Evolutionary conservation across 2,329 filamentous ascomycete genomes (phyloP).

Genomic region (Xylariaceae sp.): DNA sequence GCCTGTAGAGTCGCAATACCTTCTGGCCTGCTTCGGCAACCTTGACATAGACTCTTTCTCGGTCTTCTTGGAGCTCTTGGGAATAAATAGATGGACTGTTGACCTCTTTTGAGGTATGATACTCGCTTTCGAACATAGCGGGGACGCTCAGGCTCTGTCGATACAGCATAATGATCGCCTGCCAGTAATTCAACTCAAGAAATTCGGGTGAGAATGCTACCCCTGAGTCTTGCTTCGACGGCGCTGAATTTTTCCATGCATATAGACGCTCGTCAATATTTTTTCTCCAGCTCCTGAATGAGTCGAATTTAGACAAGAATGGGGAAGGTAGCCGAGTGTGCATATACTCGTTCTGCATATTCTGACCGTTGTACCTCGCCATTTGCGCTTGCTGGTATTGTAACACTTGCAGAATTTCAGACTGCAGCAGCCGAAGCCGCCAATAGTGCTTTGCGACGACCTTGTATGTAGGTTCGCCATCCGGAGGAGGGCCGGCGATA

Average conservation of each 20-base stretch:
- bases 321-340: conserved; percentile 81
- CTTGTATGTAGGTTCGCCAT: conserved; percentile 80
- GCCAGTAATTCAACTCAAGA: conserved; percentile 95
- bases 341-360: conserved; percentile 73
- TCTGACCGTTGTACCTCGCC: conserved; percentile 69
- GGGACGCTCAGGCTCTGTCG: conserved; percentile 88
- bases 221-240: conserved; percentile 77
- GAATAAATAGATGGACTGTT: conserved; percentile 67
- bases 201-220: conserved; percentile 91
- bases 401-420: conserved; percentile 91
- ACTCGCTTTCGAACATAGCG: conserved; percentile 81
- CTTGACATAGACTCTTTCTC: conserved; percentile 91
- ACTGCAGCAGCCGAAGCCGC: conserved; percentile 84
- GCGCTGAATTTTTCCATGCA: conserved; percentile 86
- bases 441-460: conserved; percentile 92
- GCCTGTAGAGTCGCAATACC: conserved; percentile 87
- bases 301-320: conserved; percentile 82
- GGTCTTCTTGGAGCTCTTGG: conserved; percentile 75
- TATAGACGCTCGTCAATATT: conserved; percentile 84
- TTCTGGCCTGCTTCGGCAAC: conserved; percentile 94
- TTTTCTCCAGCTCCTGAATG: conserved; percentile 85
- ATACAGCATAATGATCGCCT: conserved; percentile 94
- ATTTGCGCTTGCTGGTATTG: conserved; percentile 90
- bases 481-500: conserved; percentile 65
- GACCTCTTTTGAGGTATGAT: conserved; percentile 68